Evolutionary conservation across 2,329 filamentous ascomycete species (phyloP), one percentile per base, ranked within the genome.

Genomic region (Colletotrichum kahawae): DNA sequence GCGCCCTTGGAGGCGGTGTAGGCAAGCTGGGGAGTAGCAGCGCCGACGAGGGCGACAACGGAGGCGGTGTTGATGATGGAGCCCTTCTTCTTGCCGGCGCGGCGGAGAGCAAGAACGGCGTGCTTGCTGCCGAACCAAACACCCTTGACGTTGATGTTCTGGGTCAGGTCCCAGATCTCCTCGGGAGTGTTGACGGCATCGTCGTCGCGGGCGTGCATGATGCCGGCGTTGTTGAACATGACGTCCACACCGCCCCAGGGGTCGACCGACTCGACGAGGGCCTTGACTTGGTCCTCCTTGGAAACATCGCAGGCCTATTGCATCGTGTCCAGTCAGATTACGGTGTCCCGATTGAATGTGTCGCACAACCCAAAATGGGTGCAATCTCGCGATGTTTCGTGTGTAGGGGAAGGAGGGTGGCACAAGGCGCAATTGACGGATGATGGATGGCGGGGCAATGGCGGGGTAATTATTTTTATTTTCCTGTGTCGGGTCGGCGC

Each of bases 51-150:
- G 4, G 95, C 95, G 62, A 98, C 95, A 64, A 98, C 94, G 62
- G 93, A 96, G 31, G 95, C 95, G 4, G 95, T 98, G 89, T 98
- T 98, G 90, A 98, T 96, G 85, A 98, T 92, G 84, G 93, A 95
- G 67, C 92, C 95, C 79, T 90, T 91, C 59, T 88, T 91, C 92
- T 98, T 98, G 70, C 91, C 90, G 88, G 97, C 89, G 80, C 92
- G 92, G 78, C 95, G 93, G 80, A 98, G 89, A 59, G 94, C 91
- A 66, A 96, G 88, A 33, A 98, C 93, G 8, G 96, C 95, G 84
- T 98, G 95, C 90, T 98, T 98, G 90, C 92, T 93, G 76, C 96
- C 96, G 84, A 92, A 98, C 96, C 96, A 98, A n/a, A 98, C 96
- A 57, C 96, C 96, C 91, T 98, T 98, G 84, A 98, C 96, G 85